Evolutionary conservation across 345 rosid genomes (phyloP).

Genomic region (Bruguiera gymnorhiza): DNA sequence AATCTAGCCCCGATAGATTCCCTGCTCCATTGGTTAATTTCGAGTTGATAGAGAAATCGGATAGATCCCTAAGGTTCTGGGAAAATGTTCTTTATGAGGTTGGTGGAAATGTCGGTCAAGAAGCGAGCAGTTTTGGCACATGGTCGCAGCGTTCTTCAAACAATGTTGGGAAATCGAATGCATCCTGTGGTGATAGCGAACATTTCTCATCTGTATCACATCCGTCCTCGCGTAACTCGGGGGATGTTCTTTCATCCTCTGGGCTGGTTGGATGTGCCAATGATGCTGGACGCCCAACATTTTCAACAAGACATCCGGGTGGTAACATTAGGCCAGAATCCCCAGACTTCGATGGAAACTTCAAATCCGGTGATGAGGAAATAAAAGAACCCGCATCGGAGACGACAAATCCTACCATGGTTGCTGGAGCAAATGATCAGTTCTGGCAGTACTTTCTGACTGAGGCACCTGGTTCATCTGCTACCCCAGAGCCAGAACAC

Average conservation of each 20-base stretch:
- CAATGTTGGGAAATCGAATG: conserved; percentile 13
- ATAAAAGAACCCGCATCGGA: conserved; percentile 14
- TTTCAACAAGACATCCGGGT: conserved; percentile 1
- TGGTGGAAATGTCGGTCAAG: conserved; percentile 20
- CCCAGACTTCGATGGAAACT: conserved; percentile 20
- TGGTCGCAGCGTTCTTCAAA: conserved; percentile 13
- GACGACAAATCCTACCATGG: background rate
- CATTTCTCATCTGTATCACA: conserved; percentile 35
- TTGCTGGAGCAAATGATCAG: conserved; percentile 35
- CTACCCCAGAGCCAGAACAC: conserved; percentile 25
- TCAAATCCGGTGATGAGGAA: conserved; percentile 10
- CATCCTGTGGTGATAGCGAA: conserved; percentile 33
- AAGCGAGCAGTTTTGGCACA: conserved; percentile 20
- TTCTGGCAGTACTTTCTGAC: conserved; percentile 64
- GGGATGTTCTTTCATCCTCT: conserved; percentile 34
- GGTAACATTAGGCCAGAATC: conserved; percentile 8
- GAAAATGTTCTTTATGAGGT: conserved; percentile 32
- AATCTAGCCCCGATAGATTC: background rate
- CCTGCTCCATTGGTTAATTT: conserved; percentile 11
- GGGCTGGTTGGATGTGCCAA: conserved; percentile 18
- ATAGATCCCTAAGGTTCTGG: conserved; percentile 36
- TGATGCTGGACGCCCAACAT: conserved; percentile 16
- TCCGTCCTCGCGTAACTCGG: conserved; percentile 29
- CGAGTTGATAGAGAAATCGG: conserved; percentile 37
- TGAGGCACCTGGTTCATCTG: conserved; percentile 36